These are phyloP conservation scores for Euphorbia schlechtendalii DNA, from an alignment of 441 rosid genomes.

Conservation along the genomic window DNA sequence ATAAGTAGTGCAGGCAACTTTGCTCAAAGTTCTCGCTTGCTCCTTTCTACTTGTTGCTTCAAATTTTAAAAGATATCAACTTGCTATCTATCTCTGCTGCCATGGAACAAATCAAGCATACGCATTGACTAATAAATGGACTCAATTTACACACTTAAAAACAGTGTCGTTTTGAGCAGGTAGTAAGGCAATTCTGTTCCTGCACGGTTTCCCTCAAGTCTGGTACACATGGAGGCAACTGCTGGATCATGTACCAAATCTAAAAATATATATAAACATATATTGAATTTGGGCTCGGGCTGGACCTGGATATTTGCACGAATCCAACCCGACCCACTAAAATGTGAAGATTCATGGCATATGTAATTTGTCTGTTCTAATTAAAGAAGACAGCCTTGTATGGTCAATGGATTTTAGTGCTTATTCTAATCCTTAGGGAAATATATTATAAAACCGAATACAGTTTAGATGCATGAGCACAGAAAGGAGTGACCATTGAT, in stretches of 20 bases:
- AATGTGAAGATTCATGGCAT: too few relatives aligned
- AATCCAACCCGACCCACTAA: too few relatives aligned
- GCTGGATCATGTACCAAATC: constrained; percentile 9
- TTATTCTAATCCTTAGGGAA: neutral
- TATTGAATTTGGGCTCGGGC: too few relatives aligned
- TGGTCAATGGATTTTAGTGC: neutral
- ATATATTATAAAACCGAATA: too few relatives aligned
- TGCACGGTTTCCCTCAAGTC: too few relatives aligned
- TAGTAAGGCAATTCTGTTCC: too few relatives aligned
- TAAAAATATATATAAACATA: too few relatives aligned
- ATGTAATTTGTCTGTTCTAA: neutral
- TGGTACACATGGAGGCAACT: too few relatives aligned
- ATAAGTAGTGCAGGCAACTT: too few relatives aligned
- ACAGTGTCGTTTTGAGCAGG: too few relatives aligned
- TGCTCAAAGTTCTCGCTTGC: too few relatives aligned
- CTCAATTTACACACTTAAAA: constrained; percentile 40
- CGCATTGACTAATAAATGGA: constrained; percentile 32
- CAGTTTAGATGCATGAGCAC: neutral
- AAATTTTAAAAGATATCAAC: neutral
- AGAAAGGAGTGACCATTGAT: neutral
- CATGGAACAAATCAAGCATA: constrained; percentile 40
- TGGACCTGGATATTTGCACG: too few relatives aligned
- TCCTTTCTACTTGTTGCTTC: neutral
- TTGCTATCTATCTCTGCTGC: neutral
- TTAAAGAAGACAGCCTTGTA: neutral